A percentile compares a stretch with the other conserved stretches of the same genome.
Evolutionary conservation across 2,329 filamentous ascomycete species (phyloP).

Genomic region (Neoscytalidium dimidiatum): DNA sequence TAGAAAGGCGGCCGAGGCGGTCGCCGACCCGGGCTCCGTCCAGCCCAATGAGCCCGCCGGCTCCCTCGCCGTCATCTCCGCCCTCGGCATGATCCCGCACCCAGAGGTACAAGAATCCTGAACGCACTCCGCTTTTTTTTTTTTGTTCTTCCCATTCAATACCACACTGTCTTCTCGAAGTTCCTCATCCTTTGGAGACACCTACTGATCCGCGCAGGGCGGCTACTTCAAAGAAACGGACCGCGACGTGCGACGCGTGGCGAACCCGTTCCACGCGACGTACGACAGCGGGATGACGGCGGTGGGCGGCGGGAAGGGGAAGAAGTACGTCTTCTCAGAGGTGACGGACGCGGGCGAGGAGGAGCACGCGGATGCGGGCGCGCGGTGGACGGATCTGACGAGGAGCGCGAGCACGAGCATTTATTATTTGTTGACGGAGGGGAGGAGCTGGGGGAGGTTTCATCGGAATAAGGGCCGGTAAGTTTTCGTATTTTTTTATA

Average conservation of each 20-base stretch:
- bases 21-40: background rate
- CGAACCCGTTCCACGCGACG: conserved; percentile 52
- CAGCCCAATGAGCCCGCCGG: background rate
- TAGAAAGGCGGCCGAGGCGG: background rate
- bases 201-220: conserved; percentile 40
- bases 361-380: conserved; percentile 42
- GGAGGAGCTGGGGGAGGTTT: conserved; percentile 59
- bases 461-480: conserved; percentile 60
- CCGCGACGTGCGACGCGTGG: conserved; percentile 46
- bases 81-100: background rate
- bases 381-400: conserved; percentile 40
- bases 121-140: background rate
- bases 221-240: conserved; percentile 54
- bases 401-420: conserved; percentile 63
- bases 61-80: background rate
- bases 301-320: no score
- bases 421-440: conserved; percentile 64
- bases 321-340: conserved; percentile 30
- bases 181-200: no score
- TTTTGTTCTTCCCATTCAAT: background rate
- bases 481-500: background rate
- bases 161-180: no score
- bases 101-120: no score
- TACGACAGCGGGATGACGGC: conserved; percentile 16
- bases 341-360: background rate